Percentiles rank a stretch among this genome's conserved stretches.
Evolutionary conservation across 2,329 filamentous ascomycete species (phyloP).

Genomic region (Rutstroemia sp.): DNA sequence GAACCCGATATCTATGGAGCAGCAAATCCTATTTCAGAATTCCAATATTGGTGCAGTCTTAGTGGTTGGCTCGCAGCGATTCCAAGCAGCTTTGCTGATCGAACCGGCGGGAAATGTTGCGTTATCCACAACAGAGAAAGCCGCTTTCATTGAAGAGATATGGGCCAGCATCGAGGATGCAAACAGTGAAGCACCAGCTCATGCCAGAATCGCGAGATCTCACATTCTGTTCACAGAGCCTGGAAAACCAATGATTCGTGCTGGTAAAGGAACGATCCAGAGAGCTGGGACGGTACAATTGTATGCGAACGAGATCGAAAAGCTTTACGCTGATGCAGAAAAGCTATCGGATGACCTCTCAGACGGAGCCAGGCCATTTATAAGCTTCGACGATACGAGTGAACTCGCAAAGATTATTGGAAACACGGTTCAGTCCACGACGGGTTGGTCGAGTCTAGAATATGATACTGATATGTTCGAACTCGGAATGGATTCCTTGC

Average conservation of each 20-base stretch:
- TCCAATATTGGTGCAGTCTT: conserved; percentile 28
- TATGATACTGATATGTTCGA: neutral
- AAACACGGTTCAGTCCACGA: neutral
- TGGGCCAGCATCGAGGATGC: conserved; percentile 28
- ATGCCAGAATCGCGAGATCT: conserved; percentile 24
- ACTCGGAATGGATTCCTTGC: conserved; percentile 7
- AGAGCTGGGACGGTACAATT: conserved; percentile 23
- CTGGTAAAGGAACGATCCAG: conserved; percentile 33
- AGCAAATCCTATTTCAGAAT: conserved; percentile 15
- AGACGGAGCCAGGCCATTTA: neutral
- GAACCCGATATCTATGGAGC: conserved; percentile 1
- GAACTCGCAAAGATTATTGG: too few species aligned
- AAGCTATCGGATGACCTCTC: too few species aligned
- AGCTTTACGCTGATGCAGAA: neutral
- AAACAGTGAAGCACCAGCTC: conserved; percentile 14
- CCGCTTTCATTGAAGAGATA: neutral
- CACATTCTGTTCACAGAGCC: conserved; percentile 26
- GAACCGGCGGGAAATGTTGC: conserved; percentile 19
- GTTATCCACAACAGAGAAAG: neutral
- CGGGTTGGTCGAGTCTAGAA: neutral
- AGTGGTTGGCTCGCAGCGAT: conserved; percentile 29
- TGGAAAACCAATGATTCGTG: conserved; percentile 29
- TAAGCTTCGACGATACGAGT: too few species aligned
- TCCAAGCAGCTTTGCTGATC: conserved; percentile 32
- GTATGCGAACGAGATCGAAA: neutral